phyloP scores from a whole-genome alignment of 108 stramenopile species.

The Chaetoceros muelleri region DNA sequence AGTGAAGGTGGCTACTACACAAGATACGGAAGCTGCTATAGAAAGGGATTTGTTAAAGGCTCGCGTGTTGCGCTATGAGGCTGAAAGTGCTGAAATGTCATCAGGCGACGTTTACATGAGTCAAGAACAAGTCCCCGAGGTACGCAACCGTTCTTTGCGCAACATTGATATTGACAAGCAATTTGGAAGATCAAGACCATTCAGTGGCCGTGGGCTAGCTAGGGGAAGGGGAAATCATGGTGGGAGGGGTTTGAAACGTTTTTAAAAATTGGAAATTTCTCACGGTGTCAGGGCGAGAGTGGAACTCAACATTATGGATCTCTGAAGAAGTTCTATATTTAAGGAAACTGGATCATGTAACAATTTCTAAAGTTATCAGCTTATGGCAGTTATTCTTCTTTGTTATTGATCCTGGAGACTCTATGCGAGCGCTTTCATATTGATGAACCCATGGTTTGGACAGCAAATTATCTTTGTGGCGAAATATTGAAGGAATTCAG shows the following conservation, averaged over 20 bases:
- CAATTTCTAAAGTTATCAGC: too few relatives aligned
- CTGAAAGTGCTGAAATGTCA: constrained; percentile 61
- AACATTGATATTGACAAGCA: constrained; percentile 72
- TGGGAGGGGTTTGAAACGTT: not conserved
- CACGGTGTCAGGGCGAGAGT: too few relatives aligned
- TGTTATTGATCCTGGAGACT: too few relatives aligned
- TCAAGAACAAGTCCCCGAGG: constrained; percentile 69
- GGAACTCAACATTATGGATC: too few relatives aligned
- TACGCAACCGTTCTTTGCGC: constrained; percentile 66
- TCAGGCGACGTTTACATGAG: constrained; percentile 83
- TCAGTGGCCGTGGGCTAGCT: not conserved
- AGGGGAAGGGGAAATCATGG: not conserved
- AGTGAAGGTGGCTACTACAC: constrained; percentile 60
- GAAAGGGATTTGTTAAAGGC: constrained; percentile 81
- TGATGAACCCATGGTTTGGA: too few relatives aligned
- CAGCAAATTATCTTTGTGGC: too few relatives aligned
- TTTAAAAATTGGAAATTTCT: too few relatives aligned
- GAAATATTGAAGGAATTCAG: too few relatives aligned
- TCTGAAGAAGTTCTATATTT: too few relatives aligned
- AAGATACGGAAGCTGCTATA: constrained; percentile 75
- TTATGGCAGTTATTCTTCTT: too few relatives aligned
- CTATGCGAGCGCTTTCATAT: too few relatives aligned
- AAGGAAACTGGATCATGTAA: too few relatives aligned
- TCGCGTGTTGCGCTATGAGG: constrained; percentile 75
- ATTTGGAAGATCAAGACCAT: constrained; percentile 38